Evolutionary conservation across 169 alveolate species (phyloP).

Genomic region (Plasmodium falciparum): DNA sequence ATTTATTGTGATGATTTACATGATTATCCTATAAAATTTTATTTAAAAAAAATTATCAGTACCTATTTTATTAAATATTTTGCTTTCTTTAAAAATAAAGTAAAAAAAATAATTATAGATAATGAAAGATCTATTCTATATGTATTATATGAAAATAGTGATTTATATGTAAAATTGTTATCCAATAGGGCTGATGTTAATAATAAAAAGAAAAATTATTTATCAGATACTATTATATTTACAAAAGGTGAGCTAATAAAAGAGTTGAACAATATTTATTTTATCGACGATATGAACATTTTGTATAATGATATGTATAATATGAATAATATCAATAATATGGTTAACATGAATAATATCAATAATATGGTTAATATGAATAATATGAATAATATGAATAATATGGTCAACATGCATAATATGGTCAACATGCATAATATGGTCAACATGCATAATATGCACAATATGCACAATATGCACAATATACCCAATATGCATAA

Average conservation of each 20-base stretch:
- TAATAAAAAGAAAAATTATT: slow-evolving; percentile 9
- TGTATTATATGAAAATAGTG: slow-evolving; percentile 39
- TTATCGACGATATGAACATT: slow-evolving; percentile 23
- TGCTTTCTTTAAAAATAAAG: slow-evolving; percentile 44
- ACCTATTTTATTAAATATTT: slow-evolving; percentile 41
- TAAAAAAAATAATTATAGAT: slow-evolving; percentile 58
- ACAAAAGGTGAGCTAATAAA: slow-evolving; percentile 27
- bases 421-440: not conserved
- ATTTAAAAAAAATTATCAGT: slow-evolving; percentile 54
- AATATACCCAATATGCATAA: not conserved
- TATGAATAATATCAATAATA: too few species aligned
- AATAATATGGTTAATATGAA: not conserved
- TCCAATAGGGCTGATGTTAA: not conserved
- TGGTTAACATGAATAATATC: slow-evolving; percentile 1
- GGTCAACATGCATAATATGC: too few species aligned
- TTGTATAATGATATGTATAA: slow-evolving; percentile 3
- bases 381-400: not conserved
- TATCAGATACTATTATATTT: slow-evolving; percentile 54
- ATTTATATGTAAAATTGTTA: slow-evolving; percentile 48
- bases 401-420: not conserved
- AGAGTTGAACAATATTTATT: slow-evolving; percentile 27
- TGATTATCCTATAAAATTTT: slow-evolving; percentile 32
- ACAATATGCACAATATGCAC: not conserved
- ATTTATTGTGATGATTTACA: slow-evolving; percentile 63
- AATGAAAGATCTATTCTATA: slow-evolving; percentile 65